Evolutionary conservation across 2,329 filamentous ascomycete species (phyloP), one percentile per base, ranked within the genome.

Genomic region (Drechslerella coelobrocha): DNA sequence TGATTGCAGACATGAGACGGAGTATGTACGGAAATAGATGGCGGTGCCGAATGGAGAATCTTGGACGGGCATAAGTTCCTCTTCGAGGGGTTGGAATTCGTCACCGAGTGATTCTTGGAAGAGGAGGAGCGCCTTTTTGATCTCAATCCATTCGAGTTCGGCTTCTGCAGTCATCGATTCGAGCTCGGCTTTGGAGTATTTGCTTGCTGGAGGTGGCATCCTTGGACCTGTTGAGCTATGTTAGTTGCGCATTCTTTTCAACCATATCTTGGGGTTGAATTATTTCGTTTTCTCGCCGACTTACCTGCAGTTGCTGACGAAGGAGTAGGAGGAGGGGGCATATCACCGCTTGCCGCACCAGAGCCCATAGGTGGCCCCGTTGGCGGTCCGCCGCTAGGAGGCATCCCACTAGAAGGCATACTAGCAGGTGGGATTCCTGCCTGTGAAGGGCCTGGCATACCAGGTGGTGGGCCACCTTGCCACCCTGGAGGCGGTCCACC

Each of bases 1-100:
- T 77, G 90, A 87, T 91, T 92, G 96, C 21, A 97, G 83, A 31
- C 90, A 89, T 1, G 90, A 90, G 73, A 97, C 89, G n/a, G 89
- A 88, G 78, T 91, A 93, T 1, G 90, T 93, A 27, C 90, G 86
- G 77, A 96, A 97, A 73, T 91, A 87, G 5, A 92, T 80, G 0
- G 90, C 89, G 14, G 62, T 62, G 0, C 94, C 93, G 76, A 97
- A 99, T 0, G 93, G 91, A 0, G 91, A 88, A 14, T 81, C 76
- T 51, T 86, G 83, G 56, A 86, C 79, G 63, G 83, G 82, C 41
- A 81, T 83, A 59, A 87, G 85, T 72, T 94, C 91, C 1, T 87
- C 81, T 1, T 85, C 84, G 19, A 97, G 80, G 1, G 91, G 88
- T 72, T 89, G 84, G 78, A 95, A 97, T 45, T 90, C 86, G 3